These are phyloP conservation scores for Aquilaria sinensis DNA, from an alignment of 345 rosid species.

Conservation along the genomic window DNA sequence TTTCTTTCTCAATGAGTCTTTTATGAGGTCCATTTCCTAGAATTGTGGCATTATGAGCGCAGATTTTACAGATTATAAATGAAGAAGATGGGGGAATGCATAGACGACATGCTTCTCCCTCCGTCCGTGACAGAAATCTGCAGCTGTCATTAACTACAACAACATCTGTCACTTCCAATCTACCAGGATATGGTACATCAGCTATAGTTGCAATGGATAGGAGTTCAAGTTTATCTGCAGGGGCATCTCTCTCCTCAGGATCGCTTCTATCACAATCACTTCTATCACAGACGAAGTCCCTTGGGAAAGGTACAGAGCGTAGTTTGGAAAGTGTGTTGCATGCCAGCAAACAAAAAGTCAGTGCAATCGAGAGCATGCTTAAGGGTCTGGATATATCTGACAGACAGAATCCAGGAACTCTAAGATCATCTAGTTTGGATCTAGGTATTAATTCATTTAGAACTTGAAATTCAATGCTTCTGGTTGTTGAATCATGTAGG, in stretches of 20 bases:
- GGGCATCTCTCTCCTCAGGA: constrained; percentile 73
- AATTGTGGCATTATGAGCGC: constrained; percentile 1
- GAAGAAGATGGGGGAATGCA: constrained; percentile 98
- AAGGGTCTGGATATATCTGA: constrained; percentile 87
- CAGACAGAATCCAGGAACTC: constrained; percentile 72
- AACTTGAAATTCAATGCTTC: background rate
- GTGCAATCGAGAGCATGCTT: constrained; percentile 99
- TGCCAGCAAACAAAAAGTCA: constrained; percentile 96
- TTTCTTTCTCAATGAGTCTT: constrained; percentile 3
- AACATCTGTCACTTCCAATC: constrained; percentile 42
- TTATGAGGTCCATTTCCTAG: background rate
- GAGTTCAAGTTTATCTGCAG: constrained; percentile 65
- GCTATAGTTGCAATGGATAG: constrained; percentile 97
- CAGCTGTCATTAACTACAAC: constrained; percentile 52
- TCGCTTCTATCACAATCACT: constrained; percentile 64
- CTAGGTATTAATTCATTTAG: constrained; percentile 51
- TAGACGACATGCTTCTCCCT: constrained; percentile 96
- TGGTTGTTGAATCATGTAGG: constrained; percentile 16
- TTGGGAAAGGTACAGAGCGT: constrained; percentile 72
- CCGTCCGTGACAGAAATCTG: constrained; percentile 78
- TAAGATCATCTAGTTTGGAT: constrained; percentile 91
- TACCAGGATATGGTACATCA: constrained; percentile 91
- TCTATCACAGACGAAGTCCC: constrained; percentile 64
- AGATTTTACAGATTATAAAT: constrained; percentile 56
- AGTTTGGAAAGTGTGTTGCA: constrained; percentile 95